These are phyloP conservation scores for Kwoniella heveanensis DNA, from an alignment of 768 basidiomycete genomes.

Conservation along the genomic window DNA sequence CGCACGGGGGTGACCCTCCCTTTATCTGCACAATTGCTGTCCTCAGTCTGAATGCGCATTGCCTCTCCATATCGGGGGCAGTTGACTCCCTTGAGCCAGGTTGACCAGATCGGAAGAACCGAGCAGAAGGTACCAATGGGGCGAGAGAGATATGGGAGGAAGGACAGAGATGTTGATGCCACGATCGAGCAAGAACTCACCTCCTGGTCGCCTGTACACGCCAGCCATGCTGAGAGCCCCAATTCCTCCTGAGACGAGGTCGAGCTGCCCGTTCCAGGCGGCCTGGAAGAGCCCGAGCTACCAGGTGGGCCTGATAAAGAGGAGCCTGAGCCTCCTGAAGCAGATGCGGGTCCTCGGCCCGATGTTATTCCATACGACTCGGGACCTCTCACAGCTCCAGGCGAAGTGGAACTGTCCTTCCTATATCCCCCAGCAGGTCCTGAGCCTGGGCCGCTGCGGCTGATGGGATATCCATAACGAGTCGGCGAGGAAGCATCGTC, in stretches of 20 bases:
- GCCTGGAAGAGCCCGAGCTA: constrained; percentile 15
- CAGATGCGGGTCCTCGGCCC: neutral
- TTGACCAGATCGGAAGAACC: too few species aligned
- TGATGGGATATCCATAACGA: neutral
- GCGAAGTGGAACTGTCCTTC: neutral
- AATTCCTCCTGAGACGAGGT: constrained; percentile 18
- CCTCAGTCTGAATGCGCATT: too few species aligned
- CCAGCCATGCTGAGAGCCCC: constrained; percentile 21
- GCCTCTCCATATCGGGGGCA: too few species aligned
- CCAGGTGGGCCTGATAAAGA: constrained; percentile 6
- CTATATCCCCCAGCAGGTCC: neutral
- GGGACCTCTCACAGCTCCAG: neutral
- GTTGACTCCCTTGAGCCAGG: too few species aligned
- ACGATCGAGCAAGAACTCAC: constrained; percentile 12
- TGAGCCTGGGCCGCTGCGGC: too few species aligned
- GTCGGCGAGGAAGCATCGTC: neutral
- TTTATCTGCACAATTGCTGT: too few species aligned
- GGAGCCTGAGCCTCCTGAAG: neutral
- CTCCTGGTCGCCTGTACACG: constrained; percentile 22
- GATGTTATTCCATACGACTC: neutral
- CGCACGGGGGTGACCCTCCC: too few species aligned
- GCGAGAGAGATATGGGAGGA: too few species aligned
- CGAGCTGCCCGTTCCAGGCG: constrained; percentile 16
- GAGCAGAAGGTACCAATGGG: too few species aligned
- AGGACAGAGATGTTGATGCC: too few species aligned